A percentile compares a stretch with the other conserved stretches of the same genome.
Conservation (phyloP, 2,329 filamentous ascomycete species). For the Cryphonectria parasitica region DNA sequence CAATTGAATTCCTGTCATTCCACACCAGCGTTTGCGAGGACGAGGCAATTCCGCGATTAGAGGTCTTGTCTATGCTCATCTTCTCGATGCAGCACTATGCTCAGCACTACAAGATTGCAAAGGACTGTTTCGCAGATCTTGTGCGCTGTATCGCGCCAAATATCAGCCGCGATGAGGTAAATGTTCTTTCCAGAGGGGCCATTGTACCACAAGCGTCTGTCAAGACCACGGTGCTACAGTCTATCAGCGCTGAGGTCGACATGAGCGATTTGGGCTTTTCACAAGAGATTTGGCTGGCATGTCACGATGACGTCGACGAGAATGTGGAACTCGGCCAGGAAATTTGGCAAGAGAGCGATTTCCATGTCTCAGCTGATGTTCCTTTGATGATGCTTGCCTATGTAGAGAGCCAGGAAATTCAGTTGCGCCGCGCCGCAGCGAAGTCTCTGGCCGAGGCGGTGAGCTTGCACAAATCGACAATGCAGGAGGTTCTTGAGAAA, state of each 20-base stretch:
- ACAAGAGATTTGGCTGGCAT: conserved; percentile 90
- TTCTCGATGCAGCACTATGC: conserved; percentile 84
- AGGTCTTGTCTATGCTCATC: conserved; percentile 74
- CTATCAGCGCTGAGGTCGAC: conserved; percentile 89
- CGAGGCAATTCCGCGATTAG: conserved; percentile 72
- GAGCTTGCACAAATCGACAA: conserved; percentile 59
- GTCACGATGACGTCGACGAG: conserved; percentile 87
- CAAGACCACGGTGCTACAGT: conserved; percentile 82
- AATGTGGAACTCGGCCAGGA: conserved; percentile 81
- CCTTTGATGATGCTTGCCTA: conserved; percentile 75
- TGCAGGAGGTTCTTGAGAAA: conserved; percentile 64
- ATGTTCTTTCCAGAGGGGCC: conserved; percentile 74
- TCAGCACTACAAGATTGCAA: conserved; percentile 93
- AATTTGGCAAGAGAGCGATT: conserved; percentile 94
- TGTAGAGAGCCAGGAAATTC: conserved; percentile 76
- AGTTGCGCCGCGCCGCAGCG: conserved; percentile 82
- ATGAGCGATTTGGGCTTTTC: conserved; percentile 85
- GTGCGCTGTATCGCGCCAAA: conserved; percentile 84
- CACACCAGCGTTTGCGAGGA: conserved; percentile 83
- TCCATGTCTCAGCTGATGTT: conserved; percentile 68
- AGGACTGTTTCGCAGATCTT: conserved; percentile 87
- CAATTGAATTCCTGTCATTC: conserved; percentile 85
- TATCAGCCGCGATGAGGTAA: conserved; percentile 73
- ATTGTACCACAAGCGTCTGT: conserved; percentile 82
- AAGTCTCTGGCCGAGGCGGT: conserved; percentile 79